phyloP scores from a whole-genome alignment of 2,329 filamentous ascomycete species.

The Rhynchosporium agropyri region DNA sequence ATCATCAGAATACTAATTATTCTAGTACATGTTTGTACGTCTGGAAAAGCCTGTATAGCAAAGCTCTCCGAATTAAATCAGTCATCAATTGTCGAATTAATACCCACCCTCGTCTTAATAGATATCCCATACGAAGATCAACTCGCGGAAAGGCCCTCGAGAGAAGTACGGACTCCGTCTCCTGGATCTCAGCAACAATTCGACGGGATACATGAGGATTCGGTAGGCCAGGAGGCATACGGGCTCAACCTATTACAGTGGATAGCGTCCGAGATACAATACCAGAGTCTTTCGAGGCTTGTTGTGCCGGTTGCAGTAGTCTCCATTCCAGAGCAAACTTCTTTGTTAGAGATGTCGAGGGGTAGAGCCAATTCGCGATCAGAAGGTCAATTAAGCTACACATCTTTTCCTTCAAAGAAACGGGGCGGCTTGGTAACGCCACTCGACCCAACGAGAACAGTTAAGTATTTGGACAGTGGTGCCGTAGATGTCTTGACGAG shows the following conservation, averaged over 20 bases:
- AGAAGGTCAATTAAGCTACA: conserved; percentile 30
- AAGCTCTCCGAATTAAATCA: conserved; percentile 56
- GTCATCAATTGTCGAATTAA: conserved; percentile 48
- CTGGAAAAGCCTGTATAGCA: conserved; percentile 53
- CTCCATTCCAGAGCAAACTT: conserved; percentile 41
- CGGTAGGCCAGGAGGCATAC: conserved; percentile 49
- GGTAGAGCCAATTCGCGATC: conserved; percentile 29
- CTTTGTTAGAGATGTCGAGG: conserved; percentile 25
- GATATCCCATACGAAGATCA: conserved; percentile 51
- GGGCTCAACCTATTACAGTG: conserved; percentile 51
- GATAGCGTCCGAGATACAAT: conserved; percentile 52
- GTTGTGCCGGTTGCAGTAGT: conserved; percentile 51
- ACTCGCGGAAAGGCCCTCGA: conserved; percentile 40
- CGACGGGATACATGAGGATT: conserved; percentile 46
- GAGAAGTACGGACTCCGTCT: conserved; percentile 41
- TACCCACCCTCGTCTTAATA: conserved; percentile 58
- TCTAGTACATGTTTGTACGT: conserved; percentile 56
- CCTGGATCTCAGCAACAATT: conserved; percentile 43
- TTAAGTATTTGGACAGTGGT: conserved; percentile 80
- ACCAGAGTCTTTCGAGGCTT: conserved; percentile 51
- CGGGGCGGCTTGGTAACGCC: conserved; percentile 45
- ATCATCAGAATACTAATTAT: conserved; percentile 30
- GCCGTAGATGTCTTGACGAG: conserved; percentile 84
- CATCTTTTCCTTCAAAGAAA: conserved; percentile 31
- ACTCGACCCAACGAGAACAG: conserved; percentile 55